These are phyloP conservation scores for Nyctanthes arbortristis DNA, from an alignment of 257 asterid genomes.

Conservation along the genomic window DNA sequence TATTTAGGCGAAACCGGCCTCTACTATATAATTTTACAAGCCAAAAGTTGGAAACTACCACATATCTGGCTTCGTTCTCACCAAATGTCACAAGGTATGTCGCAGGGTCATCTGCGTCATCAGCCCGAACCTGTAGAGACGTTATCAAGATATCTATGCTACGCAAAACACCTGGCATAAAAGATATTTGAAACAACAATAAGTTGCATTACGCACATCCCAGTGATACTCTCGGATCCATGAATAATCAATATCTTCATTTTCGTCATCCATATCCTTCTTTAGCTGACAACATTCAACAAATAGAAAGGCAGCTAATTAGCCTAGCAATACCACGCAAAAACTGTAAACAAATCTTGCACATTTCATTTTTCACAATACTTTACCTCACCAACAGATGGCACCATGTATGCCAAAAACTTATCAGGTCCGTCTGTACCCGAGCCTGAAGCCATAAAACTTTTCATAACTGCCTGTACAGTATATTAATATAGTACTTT, in stretches of 20 bases:
- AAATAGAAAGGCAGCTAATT: conserved; percentile 14
- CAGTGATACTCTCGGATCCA: conserved; percentile 96
- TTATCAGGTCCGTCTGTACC: conserved; percentile 63
- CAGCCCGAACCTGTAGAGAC: conserved; percentile 71
- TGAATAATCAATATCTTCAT: conserved; percentile 77
- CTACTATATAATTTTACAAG: background rate
- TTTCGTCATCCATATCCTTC: conserved; percentile 85
- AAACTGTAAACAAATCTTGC: background rate
- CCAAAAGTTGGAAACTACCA: conserved; percentile 40
- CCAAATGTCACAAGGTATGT: conserved; percentile 77
- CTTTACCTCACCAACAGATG: conserved; percentile 73
- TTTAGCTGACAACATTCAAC: conserved; percentile 59
- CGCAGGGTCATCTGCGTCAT: conserved; percentile 77
- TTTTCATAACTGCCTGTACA: conserved; percentile 93
- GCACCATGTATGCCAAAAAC: conserved; percentile 95
- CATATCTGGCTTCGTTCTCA: conserved; percentile 59
- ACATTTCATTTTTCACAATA: conserved; percentile 6
- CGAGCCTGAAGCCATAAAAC: conserved; percentile 61
- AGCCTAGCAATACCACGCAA: background rate
- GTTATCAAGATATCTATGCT: conserved; percentile 20
- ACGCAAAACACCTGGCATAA: conserved; percentile 20
- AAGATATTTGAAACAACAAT: background rate
- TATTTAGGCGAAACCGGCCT: conserved; percentile 5
- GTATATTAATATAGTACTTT: background rate
- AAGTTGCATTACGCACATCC: conserved; percentile 60